phyloP scores from a whole-genome alignment of 768 basidiomycete species.

The Suillus hirtellus region DNA sequence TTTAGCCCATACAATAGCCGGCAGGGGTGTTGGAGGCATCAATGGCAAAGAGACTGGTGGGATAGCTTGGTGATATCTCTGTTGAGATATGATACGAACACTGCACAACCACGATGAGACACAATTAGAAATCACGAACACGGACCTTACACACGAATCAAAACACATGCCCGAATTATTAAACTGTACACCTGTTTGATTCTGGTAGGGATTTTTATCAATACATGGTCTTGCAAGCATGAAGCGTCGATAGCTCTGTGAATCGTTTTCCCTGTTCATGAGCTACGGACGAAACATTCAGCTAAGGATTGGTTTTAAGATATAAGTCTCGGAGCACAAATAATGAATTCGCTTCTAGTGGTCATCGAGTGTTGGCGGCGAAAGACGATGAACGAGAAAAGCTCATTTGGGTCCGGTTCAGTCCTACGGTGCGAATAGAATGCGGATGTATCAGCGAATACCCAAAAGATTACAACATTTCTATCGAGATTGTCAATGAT shows the following conservation, averaged over 20 bases:
- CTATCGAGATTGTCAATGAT: constrained; percentile 36
- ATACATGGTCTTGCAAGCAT: neutral
- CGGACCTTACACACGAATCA: constrained; percentile 40
- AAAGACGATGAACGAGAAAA: neutral
- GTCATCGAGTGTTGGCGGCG: neutral
- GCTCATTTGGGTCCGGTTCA: neutral
- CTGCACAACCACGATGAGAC: constrained; percentile 34
- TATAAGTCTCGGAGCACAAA: neutral
- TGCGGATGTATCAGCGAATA: neutral
- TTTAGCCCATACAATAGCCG: constrained; percentile 66
- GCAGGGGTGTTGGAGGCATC: constrained; percentile 71
- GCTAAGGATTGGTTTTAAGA: neutral
- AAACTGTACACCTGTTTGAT: neutral
- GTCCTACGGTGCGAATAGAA: no score
- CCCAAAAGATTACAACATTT: constrained; percentile 11
- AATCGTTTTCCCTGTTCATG: neutral
- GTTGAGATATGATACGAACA: constrained; percentile 66
- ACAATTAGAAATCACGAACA: neutral
- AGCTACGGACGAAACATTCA: neutral
- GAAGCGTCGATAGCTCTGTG: neutral
- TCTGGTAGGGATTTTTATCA: neutral
- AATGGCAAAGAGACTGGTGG: constrained; percentile 66
- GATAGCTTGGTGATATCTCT: constrained; percentile 45
- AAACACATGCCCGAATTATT: neutral
- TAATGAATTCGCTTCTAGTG: neutral